phyloP scores from a whole-genome alignment of 352 stramenopile species.

The Globisporangium megalacanthum region DNA sequence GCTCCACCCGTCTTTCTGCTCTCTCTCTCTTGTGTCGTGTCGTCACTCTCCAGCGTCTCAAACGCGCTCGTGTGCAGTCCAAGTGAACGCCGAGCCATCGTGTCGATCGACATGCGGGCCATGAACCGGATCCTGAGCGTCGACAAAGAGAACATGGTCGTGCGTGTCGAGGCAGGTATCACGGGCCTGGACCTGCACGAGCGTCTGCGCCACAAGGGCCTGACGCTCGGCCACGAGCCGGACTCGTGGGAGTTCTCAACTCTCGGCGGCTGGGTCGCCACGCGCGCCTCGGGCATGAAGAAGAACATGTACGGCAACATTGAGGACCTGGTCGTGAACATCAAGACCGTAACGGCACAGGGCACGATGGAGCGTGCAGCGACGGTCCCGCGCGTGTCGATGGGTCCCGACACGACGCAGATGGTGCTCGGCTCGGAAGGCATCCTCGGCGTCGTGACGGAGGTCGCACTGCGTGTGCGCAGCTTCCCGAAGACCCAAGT shows the following conservation, averaged over 20 bases:
- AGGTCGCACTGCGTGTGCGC: slow-evolving; percentile 90
- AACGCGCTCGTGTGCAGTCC: slow-evolving; percentile 55
- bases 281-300: slow-evolving; percentile 92
- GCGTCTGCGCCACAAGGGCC: slow-evolving; percentile 72
- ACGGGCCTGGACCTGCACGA: slow-evolving; percentile 88
- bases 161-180: slow-evolving; percentile 87
- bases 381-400: slow-evolving; percentile 71
- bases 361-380: slow-evolving; percentile 52
- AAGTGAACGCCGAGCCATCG: slow-evolving; percentile 82
- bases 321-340: slow-evolving; percentile 88
- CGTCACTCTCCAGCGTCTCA: slow-evolving; percentile 28
- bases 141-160: slow-evolving; percentile 84
- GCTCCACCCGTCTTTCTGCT: too few species aligned
- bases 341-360: slow-evolving; percentile 65
- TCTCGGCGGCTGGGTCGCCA: slow-evolving; percentile 90
- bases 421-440: slow-evolving; percentile 90
- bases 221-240: slow-evolving; percentile 91
- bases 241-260: slow-evolving; percentile 94
- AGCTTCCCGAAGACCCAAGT: slow-evolving; percentile 68
- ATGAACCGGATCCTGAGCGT: slow-evolving; percentile 77
- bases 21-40: too few species aligned
- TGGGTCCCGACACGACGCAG: slow-evolving; percentile 87
- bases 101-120: slow-evolving; percentile 91
- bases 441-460: slow-evolving; percentile 92
- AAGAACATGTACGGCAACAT: slow-evolving; percentile 94